phyloP scores from a whole-genome alignment of 257 asterid species.

The Orobanche coerulescens region DNA sequence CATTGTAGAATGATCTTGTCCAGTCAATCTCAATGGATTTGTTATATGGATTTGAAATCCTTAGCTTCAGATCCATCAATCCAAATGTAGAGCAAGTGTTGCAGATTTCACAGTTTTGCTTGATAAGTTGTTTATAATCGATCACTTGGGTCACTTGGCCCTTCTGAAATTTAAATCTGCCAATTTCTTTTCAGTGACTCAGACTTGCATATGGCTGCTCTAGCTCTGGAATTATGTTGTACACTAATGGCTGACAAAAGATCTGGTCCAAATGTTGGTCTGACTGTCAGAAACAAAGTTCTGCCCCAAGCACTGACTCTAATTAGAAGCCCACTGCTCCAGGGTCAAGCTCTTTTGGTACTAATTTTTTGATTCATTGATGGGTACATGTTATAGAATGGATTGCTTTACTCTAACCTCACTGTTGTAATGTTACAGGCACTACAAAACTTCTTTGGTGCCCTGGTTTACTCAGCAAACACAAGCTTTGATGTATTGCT shows the following conservation, averaged over 20 bases:
- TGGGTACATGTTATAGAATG: conserved; percentile 17
- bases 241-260: conserved; percentile 95
- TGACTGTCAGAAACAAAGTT: conserved; percentile 87
- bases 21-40: no score
- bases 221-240: conserved; percentile 87
- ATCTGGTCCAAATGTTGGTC: conserved; percentile 81
- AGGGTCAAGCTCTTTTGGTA: conserved; percentile 99
- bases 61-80: no score
- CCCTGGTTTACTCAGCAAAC: conserved; percentile 81
- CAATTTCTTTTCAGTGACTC: conserved; percentile 60
- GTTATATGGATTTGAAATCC: no score
- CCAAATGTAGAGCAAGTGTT: background rate
- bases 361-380: conserved; percentile 12
- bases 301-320: conserved; percentile 89
- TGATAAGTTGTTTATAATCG: conserved; percentile 1
- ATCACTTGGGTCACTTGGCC: background rate
- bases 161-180: background rate
- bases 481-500: conserved; percentile 90
- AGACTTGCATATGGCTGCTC: conserved; percentile 96
- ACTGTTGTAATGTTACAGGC: conserved; percentile 54
- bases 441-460: conserved; percentile 75
- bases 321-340: conserved; percentile 84
- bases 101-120: conserved; percentile 3
- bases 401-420: conserved; percentile 20
- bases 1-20: no score